Evolutionary conservation across 225 moss, liverwort and hornwort species (phyloP).

Genomic region (Ulota crispa): DNA sequence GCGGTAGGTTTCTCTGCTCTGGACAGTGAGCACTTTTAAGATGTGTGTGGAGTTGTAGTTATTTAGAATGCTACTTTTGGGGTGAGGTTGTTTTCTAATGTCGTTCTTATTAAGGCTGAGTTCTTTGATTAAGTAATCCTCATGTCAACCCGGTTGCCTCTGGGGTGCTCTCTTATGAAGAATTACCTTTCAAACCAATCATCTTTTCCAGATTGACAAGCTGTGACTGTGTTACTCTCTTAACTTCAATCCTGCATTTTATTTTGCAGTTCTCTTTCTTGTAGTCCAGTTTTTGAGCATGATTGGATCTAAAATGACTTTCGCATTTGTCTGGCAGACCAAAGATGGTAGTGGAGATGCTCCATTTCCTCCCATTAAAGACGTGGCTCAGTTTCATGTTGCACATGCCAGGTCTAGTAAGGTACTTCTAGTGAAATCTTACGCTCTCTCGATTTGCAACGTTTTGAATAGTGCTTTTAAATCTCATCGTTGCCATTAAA

Average conservation of each 20-base stretch:
- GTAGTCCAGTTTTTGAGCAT: background rate
- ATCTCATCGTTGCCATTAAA: background rate
- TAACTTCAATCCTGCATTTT: conserved; percentile 1
- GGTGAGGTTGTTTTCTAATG: background rate
- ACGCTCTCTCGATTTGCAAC: background rate
- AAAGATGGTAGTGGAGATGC: conserved; percentile 99
- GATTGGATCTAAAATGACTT: conserved; percentile 11
- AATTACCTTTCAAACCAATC: background rate
- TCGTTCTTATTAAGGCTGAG: background rate
- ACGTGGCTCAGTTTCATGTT: conserved; percentile 79
- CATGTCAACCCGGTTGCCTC: background rate
- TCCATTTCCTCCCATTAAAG: conserved; percentile 90
- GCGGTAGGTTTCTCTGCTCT: background rate
- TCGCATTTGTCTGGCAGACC: conserved; percentile 49
- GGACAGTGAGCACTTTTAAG: background rate
- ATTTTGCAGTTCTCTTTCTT: background rate
- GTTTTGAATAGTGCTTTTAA: background rate
- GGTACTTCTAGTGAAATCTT: conserved; percentile 40
- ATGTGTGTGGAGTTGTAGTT: conserved; percentile 1
- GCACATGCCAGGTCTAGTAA: conserved; percentile 98
- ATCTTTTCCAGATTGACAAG: conserved; percentile 6
- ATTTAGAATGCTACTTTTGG: background rate
- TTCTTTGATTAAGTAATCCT: conserved; percentile 2
- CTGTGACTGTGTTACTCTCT: conserved; percentile 1
- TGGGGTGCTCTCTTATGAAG: background rate